phyloP scores from a whole-genome alignment of 163 green algal species.

The Smithsoniella earleae region DNA sequence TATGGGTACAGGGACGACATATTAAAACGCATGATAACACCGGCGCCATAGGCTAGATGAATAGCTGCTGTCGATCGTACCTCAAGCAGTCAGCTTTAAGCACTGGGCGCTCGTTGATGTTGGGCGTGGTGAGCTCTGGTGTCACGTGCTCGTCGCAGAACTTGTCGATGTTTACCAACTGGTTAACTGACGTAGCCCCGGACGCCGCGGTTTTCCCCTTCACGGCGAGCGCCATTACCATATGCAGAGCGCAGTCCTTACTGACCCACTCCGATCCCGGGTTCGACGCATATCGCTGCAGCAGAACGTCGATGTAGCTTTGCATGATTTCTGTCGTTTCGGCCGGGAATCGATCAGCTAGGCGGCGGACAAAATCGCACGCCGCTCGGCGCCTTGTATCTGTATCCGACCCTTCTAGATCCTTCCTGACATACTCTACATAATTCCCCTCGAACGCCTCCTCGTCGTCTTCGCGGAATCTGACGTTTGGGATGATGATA shows the following conservation, averaged over 20 bases:
- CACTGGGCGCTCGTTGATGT: conserved; percentile 62
- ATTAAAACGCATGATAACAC: too few relatives aligned
- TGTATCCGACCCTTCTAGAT: conserved; percentile 87
- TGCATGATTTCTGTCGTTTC: conserved; percentile 53
- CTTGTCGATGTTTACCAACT: conserved; percentile 78
- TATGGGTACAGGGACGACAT: not conserved
- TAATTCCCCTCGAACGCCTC: conserved; percentile 84
- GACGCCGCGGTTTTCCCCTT: conserved; percentile 57
- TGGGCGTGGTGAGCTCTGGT: conserved; percentile 62
- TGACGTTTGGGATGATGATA: conserved; percentile 76
- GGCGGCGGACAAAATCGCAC: conserved; percentile 79
- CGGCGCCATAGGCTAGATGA: not conserved
- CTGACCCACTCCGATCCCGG: conserved; percentile 63
- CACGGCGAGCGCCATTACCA: conserved; percentile 85
- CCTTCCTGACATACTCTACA: conserved; percentile 72
- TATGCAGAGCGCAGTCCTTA: conserved; percentile 93
- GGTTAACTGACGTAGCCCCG: conserved; percentile 82
- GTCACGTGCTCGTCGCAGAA: conserved; percentile 69
- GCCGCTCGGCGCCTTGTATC: conserved; percentile 85
- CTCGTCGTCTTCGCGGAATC: conserved; percentile 61
- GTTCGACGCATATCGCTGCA: conserved; percentile 52
- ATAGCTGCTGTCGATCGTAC: conserved; percentile 51
- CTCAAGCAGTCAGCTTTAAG: conserved; percentile 92
- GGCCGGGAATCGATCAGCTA: conserved; percentile 64
- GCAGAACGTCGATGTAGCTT: conserved; percentile 10